These are phyloP conservation scores for Trichoderma gamsii DNA, from an alignment of 495 filamentous ascomycete genomes.

Conservation along the genomic window DNA sequence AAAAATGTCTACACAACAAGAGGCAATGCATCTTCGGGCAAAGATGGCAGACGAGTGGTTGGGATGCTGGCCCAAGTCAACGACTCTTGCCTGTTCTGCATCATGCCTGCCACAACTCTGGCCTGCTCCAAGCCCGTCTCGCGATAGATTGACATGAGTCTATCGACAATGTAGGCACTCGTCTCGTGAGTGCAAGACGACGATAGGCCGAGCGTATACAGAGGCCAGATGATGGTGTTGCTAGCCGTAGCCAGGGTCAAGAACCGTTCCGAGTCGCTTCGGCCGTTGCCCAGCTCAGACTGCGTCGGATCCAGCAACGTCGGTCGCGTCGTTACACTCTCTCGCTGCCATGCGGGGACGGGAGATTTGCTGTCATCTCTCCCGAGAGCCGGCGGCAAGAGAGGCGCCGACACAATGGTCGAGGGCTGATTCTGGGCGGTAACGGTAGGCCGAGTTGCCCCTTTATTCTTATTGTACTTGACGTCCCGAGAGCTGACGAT, in stretches of 20 bases:
- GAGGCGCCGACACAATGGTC: slow-evolving; percentile 25
- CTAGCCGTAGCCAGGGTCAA: slow-evolving; percentile 33
- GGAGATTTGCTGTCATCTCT: neutral
- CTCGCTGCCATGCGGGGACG: neutral
- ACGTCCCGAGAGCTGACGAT: slow-evolving; percentile 24
- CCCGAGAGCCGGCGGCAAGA: neutral
- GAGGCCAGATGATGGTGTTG: slow-evolving; percentile 34
- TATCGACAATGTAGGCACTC: slow-evolving; percentile 27
- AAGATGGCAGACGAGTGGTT: neutral
- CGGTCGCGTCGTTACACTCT: slow-evolving; percentile 17
- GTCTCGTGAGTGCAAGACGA: slow-evolving; percentile 27
- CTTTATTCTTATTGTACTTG: slow-evolving; percentile 23
- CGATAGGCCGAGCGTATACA: slow-evolving; percentile 35
- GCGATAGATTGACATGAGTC: slow-evolving; percentile 29
- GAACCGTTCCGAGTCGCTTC: slow-evolving; percentile 28
- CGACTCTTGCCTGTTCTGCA: slow-evolving; percentile 26
- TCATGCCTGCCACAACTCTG: slow-evolving; percentile 27
- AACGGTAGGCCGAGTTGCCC: slow-evolving; percentile 19
- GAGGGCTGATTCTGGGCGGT: slow-evolving; percentile 25
- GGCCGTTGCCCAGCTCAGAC: slow-evolving; percentile 17
- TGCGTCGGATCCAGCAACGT: slow-evolving; percentile 30
- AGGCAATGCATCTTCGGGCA: slow-evolving; percentile 12
- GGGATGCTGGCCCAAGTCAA: slow-evolving; percentile 15
- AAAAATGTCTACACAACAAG: neutral
- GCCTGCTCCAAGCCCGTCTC: slow-evolving; percentile 34